Base-by-base conservation (phyloP, 495 filamentous ascomycete species). In the Staphylotrichum tortipilum region DNA sequence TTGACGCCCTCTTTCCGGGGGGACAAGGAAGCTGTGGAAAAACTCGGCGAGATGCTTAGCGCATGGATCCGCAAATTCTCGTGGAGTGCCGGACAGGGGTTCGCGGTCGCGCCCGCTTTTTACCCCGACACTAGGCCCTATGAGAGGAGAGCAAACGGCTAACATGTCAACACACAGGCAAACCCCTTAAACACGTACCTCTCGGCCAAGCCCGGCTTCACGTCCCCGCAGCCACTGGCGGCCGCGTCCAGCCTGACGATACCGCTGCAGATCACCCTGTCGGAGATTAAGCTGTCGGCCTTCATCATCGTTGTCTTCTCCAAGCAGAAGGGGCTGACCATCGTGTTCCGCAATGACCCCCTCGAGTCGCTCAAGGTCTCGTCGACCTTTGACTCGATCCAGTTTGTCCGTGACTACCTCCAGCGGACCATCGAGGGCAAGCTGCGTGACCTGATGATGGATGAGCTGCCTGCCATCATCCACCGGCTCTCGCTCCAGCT, bases 301-400 rank as follows among this genome's bases (percentile, higher is more conserved):
- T 96, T 98, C 63, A 92, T 97, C 53, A 95, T 98, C 48, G 67
- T 98, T 24, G 92, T 98, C 37, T 98, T 97, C 68, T 95, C 89
- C 7, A 88, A 85, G 59, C 90, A 95, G 65, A 98, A 98, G 64
- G 92, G 92, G 7, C 76, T 98, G 39, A 98, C 92, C 0, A 73
- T 98, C 30, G 92, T 98, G 5, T 98, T 98, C 58, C 85, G 92
- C 55, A 97, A 98, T 76, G 92, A 98, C 67, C 92, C 92, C 2
- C 80, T 98, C 45, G 92, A 98, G 59, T 95, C 89, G 12, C 81
- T 98, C 54, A 97, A 96, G 72, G 92, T 98, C 53, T 96, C 92
- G 3, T 95, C 89, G 49, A 98, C 92, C 22, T 98, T 97, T 65
- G 92, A 98, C 70, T 95, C 92, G 10, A 98, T 98, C 58, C 91